These are phyloP conservation scores for Suillus fuscotomentosus DNA, from an alignment of 768 basidiomycete genomes.

Conservation along the genomic window DNA sequence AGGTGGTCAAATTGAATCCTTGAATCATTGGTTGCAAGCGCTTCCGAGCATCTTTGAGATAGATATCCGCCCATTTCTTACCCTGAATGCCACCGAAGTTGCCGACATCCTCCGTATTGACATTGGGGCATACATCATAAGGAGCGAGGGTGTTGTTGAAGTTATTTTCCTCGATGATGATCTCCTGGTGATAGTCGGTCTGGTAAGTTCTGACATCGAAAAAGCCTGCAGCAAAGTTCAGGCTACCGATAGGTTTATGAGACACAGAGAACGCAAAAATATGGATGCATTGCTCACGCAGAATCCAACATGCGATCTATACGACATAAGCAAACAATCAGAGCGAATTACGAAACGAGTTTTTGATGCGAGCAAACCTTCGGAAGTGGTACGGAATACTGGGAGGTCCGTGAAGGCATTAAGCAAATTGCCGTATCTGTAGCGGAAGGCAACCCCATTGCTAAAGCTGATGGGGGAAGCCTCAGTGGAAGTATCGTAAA, in stretches of 20 bases:
- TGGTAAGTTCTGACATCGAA: conserved; percentile 41
- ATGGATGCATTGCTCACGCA: conserved; percentile 18
- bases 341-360: background rate
- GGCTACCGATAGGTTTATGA: conserved; percentile 11
- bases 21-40: conserved; percentile 33
- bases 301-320: conserved; percentile 34
- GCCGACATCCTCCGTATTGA: conserved; percentile 23
- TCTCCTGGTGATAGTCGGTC: conserved; percentile 43
- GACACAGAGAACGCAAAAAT: conserved; percentile 19
- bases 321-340: background rate
- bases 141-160: conserved; percentile 51
- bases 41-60: conserved; percentile 36
- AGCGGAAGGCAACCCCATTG: conserved; percentile 42
- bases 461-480: conserved; percentile 29
- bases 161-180: conserved; percentile 42
- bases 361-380: conserved; percentile 25
- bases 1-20: conserved; percentile 29
- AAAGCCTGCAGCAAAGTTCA: conserved; percentile 54
- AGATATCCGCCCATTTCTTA: conserved; percentile 37
- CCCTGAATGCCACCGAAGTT: conserved; percentile 22
- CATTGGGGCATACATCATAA: conserved; percentile 33
- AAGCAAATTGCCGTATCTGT: conserved; percentile 47
- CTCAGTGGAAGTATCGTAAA: background rate
- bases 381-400: conserved; percentile 49
- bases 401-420: conserved; percentile 41